These are phyloP conservation scores for Pelargonium citronellum DNA, from an alignment of 441 rosid genomes.

Conservation along the genomic window DNA sequence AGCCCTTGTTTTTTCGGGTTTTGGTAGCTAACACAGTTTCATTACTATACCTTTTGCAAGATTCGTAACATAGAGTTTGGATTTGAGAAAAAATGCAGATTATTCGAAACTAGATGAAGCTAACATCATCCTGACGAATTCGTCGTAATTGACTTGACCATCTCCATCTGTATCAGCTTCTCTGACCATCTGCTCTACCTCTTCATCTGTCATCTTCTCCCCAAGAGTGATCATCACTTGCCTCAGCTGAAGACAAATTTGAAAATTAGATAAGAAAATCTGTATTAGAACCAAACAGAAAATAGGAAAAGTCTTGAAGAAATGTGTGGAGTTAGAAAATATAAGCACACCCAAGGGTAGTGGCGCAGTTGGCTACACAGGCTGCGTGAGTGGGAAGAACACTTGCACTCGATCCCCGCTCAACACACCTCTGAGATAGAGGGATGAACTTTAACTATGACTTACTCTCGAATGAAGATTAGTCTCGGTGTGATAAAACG, in stretches of 20 bases:
- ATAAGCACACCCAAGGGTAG: no score
- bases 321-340: no score
- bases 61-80: not conserved
- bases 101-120: constrained; percentile 3
- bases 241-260: constrained; percentile 42
- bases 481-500: no score
- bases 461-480: no score
- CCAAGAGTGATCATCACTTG: constrained; percentile 80
- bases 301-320: no score
- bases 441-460: no score
- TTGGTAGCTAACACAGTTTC: not conserved
- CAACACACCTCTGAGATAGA: no score
- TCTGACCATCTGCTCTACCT: constrained; percentile 71
- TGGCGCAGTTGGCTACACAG: no score
- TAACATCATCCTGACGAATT: constrained; percentile 66
- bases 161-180: constrained; percentile 81
- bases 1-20: not conserved
- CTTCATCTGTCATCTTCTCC: constrained; percentile 61
- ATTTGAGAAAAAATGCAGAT: not conserved
- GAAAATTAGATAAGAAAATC: no score
- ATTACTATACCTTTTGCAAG: not conserved
- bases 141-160: constrained; percentile 59
- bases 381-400: no score
- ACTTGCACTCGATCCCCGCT: no score
- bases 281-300: not conserved